Base-by-base conservation (phyloP, 768 basidiomycete genomes). In the Lentinula sp. region DNA sequence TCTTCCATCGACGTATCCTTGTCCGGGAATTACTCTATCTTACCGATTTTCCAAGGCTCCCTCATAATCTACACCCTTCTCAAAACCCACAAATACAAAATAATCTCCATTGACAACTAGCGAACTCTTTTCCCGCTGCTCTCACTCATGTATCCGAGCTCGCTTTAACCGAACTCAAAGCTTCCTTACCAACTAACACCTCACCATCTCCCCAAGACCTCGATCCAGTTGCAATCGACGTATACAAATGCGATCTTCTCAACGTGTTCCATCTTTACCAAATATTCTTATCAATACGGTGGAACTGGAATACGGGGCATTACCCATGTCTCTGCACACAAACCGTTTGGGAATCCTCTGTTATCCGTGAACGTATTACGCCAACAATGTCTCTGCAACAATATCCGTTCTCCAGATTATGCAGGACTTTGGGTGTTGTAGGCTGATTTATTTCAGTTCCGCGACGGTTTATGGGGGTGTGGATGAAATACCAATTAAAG, bases 381-480 rank as follows among this genome's bases (percentile, higher is more conserved):
- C 83, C 66, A 95, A 94, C 79, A 99, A 99, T 69, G 97, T 99
- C 61, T 74, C 83, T 48, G 95, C 93, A 5, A 95, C 95, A 6
- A 74, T 97, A 60, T 86, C 82, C 55, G 86, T 98, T 20, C 79
- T 97, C 64, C 89, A 95, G 78, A 79, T 84, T 65, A 96, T 96
- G 95, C 76, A 79, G 43, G 90, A 90, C 57, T 93, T 85, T 73
- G 87, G 88, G 64, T 93, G 91, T 77, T 81, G 82, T 57, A 85
- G 93, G 62, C 77, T 99, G 61, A 95, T 99, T 59, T 99, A 98
- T 78, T 98, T 96, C 1, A 98, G 95, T 9, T 97, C 94, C 20
- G 97, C 97, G 7, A 98, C 97, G n/a, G 97, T 99, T 28, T 99
- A 99, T 70, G 97, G 97, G 57, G 94, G 86, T 4, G 97, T 97